A percentile compares a stretch with the other conserved stretches of the same genome.
These are phyloP conservation scores for Sporodiniella umbellata DNA, from an alignment of 371 early-diverging fungal species.

Conservation along the genomic window DNA sequence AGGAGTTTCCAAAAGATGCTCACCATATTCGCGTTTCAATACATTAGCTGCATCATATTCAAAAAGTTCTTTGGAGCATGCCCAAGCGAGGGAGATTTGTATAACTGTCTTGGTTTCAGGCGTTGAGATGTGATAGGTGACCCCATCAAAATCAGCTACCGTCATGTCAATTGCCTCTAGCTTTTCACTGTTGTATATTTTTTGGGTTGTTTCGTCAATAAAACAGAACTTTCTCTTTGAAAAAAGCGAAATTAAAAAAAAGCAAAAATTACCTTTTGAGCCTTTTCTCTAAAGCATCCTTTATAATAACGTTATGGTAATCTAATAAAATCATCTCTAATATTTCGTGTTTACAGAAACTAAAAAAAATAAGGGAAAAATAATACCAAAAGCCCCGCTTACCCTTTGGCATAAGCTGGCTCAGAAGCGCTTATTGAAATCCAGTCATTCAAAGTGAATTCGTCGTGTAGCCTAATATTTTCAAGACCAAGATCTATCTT, in stretches of 20 bases:
- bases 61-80: slow-evolving; percentile 76
- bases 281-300: slow-evolving; percentile 56
- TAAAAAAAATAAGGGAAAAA: not conserved
- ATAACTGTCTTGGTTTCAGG: slow-evolving; percentile 69
- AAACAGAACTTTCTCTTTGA: no score
- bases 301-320: slow-evolving; percentile 66
- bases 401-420: not conserved
- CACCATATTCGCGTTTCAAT: slow-evolving; percentile 78
- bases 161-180: slow-evolving; percentile 80
- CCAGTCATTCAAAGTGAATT: no score
- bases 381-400: not conserved
- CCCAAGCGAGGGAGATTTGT: slow-evolving; percentile 78
- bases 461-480: no score
- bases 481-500: no score
- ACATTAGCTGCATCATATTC: slow-evolving; percentile 79
- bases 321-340: slow-evolving; percentile 67
- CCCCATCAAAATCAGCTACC: slow-evolving; percentile 95
- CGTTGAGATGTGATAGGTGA: slow-evolving; percentile 81
- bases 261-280: slow-evolving; percentile 48
- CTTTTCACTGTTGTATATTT: slow-evolving; percentile 55
- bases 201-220: no score
- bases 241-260: no score
- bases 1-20: slow-evolving; percentile 55
- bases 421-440: no score
- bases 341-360: no score